phyloP scores from a whole-genome alignment of 192 early-diverging fungal species.

The Coemansia sp. region DNA sequence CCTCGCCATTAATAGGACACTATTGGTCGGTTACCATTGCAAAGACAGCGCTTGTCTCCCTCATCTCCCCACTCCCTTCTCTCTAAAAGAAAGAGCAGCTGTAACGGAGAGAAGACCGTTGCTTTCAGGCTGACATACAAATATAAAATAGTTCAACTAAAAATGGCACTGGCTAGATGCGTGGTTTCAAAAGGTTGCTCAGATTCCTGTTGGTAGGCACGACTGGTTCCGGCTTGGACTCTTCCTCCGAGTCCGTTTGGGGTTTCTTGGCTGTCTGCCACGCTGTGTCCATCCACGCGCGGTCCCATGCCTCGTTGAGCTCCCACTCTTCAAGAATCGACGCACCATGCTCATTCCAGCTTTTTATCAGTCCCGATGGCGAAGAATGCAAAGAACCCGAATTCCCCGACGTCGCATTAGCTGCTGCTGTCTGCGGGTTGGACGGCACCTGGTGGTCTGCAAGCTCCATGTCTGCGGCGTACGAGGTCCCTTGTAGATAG shows the following conservation, averaged over 20 bases:
- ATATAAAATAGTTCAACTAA: neutral
- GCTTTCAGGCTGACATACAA: neutral
- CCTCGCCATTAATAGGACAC: neutral
- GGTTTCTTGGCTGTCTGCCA: constrained; percentile 31
- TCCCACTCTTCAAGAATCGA: constrained; percentile 51
- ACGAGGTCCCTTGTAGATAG: constrained; percentile 40
- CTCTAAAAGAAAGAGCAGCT: too few relatives aligned
- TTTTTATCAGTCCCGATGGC: constrained; percentile 13
- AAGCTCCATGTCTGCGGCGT: constrained; percentile 45
- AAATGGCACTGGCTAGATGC: constrained; percentile 23
- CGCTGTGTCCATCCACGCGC: constrained; percentile 53
- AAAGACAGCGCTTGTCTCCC: neutral
- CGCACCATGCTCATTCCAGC: constrained; percentile 49
- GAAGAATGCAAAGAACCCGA: constrained; percentile 12
- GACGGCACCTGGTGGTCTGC: constrained; percentile 27
- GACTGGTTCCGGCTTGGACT: constrained; percentile 25
- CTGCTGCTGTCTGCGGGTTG: neutral
- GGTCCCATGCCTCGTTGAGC: constrained; percentile 55
- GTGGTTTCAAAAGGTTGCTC: constrained; percentile 49
- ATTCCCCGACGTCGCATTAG: neutral
- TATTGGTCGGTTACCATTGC: too few relatives aligned
- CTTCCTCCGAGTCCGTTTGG: constrained; percentile 12
- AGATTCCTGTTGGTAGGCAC: constrained; percentile 46
- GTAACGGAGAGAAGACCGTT: too few relatives aligned
- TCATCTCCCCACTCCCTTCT: too few relatives aligned